Evolutionary conservation across 176 grass and related monocot species (phyloP), one percentile per base, ranked within the genome.

Genomic region (Raddia guianensis): DNA sequence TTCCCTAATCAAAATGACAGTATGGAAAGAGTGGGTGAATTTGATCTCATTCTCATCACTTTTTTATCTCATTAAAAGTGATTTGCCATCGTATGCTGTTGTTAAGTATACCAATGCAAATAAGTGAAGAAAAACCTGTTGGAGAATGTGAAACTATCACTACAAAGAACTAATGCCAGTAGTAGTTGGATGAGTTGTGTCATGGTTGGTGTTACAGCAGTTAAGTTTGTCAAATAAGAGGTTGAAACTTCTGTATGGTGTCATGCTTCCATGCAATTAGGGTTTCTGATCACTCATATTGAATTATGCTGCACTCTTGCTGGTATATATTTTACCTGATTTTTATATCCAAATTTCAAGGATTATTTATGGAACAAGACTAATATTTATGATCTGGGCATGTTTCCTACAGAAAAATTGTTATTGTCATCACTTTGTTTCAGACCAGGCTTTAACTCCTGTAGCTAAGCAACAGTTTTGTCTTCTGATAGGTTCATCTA

Each of bases 401-500:
- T 84, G 10, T 67, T 59, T 49, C 68, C 80, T 43, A 50, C 49
- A 18, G 73, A 20, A 55, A 43, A 72, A 49, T 19, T 53, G 16
- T 84, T 80, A 67, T 76, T 60, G 15, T 50, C 34, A 53, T 53
- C 63, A 50, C 46, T 49, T 80, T 69, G 74, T 71, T 63, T 63
- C 61, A 74, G 33, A 68, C 78, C 52, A 68, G 57, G 15, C 33
- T 61, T 78, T 57, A 60, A 52, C 6, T 68, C 19, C 15, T 49
- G 73, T 78, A 50, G 27, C 49, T 86, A 66, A 89, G 86, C 21
- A 62, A 40, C 63, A 47, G 19, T 74, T 7, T 73, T 86, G 44
- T 79, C 73, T 54, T 67, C 78, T 86, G 47, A 48, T 64, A 94
- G 92, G 86, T 89, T 42, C 80, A 81, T 76, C 46, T 91, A 33